Conservation (phyloP, 2,329 filamentous ascomycete species). For the Camillea tinctor region DNA sequence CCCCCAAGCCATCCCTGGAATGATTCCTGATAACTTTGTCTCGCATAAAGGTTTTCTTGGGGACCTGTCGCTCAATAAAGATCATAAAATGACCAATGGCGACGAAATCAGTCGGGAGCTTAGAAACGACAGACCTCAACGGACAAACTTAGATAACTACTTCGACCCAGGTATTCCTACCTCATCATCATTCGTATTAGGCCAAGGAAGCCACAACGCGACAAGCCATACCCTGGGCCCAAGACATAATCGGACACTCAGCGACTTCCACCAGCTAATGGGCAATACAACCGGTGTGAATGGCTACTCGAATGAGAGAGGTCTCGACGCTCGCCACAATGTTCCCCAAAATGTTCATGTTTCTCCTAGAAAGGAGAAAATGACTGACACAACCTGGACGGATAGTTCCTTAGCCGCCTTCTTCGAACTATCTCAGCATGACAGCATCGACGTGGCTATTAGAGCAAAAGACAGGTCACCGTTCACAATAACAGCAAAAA, state of each 20-base stretch:
- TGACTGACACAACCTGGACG: not conserved
- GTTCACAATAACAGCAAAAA: not conserved
- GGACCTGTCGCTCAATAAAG: no score
- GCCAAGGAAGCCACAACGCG: no score
- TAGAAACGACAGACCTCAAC: no score
- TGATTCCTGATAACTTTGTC: no score
- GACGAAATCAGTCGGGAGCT: no score
- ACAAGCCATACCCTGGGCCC: not conserved
- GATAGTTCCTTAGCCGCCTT: not conserved
- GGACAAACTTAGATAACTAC: no score
- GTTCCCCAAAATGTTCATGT: not conserved
- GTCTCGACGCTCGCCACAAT: not conserved
- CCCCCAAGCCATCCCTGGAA: no score
- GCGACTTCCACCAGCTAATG: not conserved
- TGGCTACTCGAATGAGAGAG: not conserved
- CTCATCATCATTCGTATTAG: no score
- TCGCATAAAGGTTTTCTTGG: no score
- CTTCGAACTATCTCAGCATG: not conserved
- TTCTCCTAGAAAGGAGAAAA: not conserved
- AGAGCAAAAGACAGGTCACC: not conserved
- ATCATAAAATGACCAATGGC: no score
- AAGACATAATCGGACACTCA: not conserved
- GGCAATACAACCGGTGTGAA: not conserved
- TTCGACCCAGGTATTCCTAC: no score
- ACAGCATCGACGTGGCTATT: not conserved